phyloP scores from a whole-genome alignment of 2,329 filamentous ascomycete species.

The Trichoderma lentiforme region DNA sequence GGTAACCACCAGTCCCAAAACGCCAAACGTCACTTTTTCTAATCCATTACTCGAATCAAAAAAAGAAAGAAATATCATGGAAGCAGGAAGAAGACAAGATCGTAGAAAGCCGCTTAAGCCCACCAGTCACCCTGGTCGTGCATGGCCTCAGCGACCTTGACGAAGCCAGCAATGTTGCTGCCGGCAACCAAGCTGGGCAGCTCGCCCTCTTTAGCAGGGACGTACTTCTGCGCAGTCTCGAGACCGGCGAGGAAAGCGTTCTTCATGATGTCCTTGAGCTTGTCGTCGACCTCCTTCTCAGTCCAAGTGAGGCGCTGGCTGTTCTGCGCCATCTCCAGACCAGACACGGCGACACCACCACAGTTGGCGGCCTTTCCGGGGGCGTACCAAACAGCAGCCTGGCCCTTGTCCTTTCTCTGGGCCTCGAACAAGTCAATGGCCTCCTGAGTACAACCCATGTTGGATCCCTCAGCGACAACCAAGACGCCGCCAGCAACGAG shows the following conservation, averaged over 20 bases:
- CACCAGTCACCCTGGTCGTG: conserved; percentile 96
- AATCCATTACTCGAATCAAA: background rate
- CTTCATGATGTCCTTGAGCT: conserved; percentile 94
- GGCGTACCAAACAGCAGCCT: conserved; percentile 83
- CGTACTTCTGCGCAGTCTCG: conserved; percentile 84
- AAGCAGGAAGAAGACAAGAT: background rate
- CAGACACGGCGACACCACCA: conserved; percentile 94
- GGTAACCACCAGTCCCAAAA: background rate
- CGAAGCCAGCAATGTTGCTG: conserved; percentile 95
- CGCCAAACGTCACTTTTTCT: background rate
- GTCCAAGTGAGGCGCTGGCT: conserved; percentile 81
- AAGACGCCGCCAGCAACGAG: conserved; percentile 73
- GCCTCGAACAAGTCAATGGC: conserved; percentile 92
- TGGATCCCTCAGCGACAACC: conserved; percentile 93
- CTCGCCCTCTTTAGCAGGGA: conserved; percentile 72
- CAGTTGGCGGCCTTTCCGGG: conserved; percentile 97
- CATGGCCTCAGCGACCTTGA: conserved; percentile 94
- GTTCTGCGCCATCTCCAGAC: conserved; percentile 99
- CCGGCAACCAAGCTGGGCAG: conserved; percentile 88
- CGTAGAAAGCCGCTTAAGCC: conserved; percentile 24
- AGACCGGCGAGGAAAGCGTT: conserved; percentile 86
- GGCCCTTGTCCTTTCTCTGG: conserved; percentile 66
- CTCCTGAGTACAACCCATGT: conserved; percentile 98
- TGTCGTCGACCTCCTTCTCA: conserved; percentile 81
- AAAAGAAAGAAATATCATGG: background rate